Conservation (phyloP, 306 rosid species). For the Quercus variabilis region DNA sequence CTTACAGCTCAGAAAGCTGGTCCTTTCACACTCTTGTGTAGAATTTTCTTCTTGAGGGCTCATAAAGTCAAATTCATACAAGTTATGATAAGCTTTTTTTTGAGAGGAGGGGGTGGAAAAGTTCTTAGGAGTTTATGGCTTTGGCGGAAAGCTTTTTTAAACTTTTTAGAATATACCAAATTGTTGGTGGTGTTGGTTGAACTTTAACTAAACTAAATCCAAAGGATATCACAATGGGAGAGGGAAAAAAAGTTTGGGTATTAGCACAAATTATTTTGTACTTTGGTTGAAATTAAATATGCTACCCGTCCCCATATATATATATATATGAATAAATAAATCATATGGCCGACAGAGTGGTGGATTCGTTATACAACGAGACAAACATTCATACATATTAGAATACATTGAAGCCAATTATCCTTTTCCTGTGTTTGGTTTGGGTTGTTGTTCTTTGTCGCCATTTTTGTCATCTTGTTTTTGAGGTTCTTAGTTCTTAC, state of each 20-base stretch:
- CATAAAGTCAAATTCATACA: too few species aligned
- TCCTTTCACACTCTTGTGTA: too few species aligned
- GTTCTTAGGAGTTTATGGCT: not conserved
- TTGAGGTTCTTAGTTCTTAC: not conserved
- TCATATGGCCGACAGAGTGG: slow-evolving; percentile 33
- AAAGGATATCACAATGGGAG: not conserved
- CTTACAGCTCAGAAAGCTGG: too few species aligned
- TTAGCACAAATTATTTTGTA: not conserved
- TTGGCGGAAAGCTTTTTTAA: not conserved
- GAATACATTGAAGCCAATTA: not conserved
- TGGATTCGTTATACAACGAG: slow-evolving; percentile 7
- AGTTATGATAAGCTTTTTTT: too few species aligned
- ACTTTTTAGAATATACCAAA: not conserved
- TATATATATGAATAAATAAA: not conserved
- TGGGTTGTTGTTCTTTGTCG: not conserved
- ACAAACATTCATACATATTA: not conserved
- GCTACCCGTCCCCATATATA: not conserved
- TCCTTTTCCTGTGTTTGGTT: not conserved
- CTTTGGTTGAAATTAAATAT: not conserved
- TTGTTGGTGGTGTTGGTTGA: not conserved
- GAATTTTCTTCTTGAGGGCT: too few species aligned
- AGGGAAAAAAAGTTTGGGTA: too few species aligned
- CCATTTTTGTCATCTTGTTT: not conserved
- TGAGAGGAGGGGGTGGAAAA: too few species aligned
- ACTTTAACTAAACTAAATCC: not conserved